phyloP scores from a whole-genome alignment of 331 rosid genomes.

The Arachis monticola region DNA sequence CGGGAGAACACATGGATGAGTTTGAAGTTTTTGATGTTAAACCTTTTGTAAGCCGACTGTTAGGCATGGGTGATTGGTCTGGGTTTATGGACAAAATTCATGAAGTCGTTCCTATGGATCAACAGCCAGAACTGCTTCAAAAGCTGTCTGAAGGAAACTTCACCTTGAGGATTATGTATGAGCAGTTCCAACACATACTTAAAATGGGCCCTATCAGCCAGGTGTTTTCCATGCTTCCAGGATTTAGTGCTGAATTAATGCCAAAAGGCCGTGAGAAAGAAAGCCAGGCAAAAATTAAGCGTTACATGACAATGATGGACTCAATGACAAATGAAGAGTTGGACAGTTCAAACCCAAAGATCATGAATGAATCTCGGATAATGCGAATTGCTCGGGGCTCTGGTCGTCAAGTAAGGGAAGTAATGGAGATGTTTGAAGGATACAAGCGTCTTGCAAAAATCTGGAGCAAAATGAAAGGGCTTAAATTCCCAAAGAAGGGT shows the following conservation, averaged over 20 bases:
- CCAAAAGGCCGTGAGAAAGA: slow-evolving; percentile 86
- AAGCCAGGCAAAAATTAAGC: slow-evolving; percentile 81
- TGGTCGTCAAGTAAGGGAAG: slow-evolving; percentile 69
- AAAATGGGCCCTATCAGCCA: slow-evolving; percentile 81
- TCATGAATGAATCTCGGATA: slow-evolving; percentile 70
- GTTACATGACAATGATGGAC: slow-evolving; percentile 98
- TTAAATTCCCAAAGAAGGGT: slow-evolving; percentile 81
- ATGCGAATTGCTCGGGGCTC: slow-evolving; percentile 84
- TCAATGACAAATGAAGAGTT: slow-evolving; percentile 85
- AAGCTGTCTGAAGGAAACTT: slow-evolving; percentile 78
- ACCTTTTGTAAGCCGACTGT: slow-evolving; percentile 86
- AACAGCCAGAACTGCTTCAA: slow-evolving; percentile 81
- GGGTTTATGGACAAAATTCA: slow-evolving; percentile 92
- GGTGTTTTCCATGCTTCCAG: slow-evolving; percentile 89
- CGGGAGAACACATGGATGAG: slow-evolving; percentile 93
- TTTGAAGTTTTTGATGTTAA: slow-evolving; percentile 91
- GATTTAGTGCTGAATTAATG: slow-evolving; percentile 73
- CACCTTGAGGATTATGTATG: slow-evolving; percentile 75
- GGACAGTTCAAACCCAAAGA: slow-evolving; percentile 77
- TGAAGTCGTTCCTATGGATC: slow-evolving; percentile 95
- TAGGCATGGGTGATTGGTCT: slow-evolving; percentile 93
- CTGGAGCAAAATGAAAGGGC: slow-evolving; percentile 76
- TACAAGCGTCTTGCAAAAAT: slow-evolving; percentile 73
- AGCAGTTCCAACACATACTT: slow-evolving; percentile 68
- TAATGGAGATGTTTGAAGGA: slow-evolving; percentile 77